Percentiles rank a stretch among this genome's conserved stretches.
phyloP scores from a whole-genome alignment of 345 rosid genomes.

The Cochlearia excelsa region DNA sequence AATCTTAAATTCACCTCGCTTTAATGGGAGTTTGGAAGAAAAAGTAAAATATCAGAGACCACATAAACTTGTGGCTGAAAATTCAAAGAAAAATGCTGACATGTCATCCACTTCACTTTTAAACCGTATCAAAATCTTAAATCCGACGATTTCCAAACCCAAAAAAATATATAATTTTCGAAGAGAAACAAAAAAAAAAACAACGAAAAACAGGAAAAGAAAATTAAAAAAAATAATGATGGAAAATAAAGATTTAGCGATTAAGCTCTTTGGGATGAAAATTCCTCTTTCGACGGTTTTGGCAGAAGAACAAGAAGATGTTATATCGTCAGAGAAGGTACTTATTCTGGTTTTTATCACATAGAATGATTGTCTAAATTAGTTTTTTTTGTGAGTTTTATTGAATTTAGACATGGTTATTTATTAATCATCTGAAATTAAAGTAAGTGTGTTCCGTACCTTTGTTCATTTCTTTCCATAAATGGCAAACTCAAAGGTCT shows the following conservation, averaged over 20 bases:
- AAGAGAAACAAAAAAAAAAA: constrained; percentile 19
- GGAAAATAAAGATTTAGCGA: constrained; percentile 50
- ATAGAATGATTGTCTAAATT: background rate
- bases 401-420: background rate
- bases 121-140: constrained; percentile 58
- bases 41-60: constrained; percentile 54
- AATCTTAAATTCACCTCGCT: constrained; percentile 1
- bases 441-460: background rate
- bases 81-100: constrained; percentile 46
- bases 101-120: constrained; percentile 59
- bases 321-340: constrained; percentile 46
- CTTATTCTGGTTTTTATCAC: constrained; percentile 7
- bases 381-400: background rate
- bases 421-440: background rate
- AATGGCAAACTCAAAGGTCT: too few relatives aligned
- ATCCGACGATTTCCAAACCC: constrained; percentile 19
- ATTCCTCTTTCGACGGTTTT: constrained; percentile 42
- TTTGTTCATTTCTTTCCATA: background rate
- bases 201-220: background rate
- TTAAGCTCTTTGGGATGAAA: constrained; percentile 77
- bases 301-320: constrained; percentile 25
- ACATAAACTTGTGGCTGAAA: constrained; percentile 80
- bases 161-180: constrained; percentile 17
- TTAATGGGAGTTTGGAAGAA: constrained; percentile 13
- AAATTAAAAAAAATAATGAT: constrained; percentile 28